Base-by-base conservation (phyloP, 139 green algal species). In the Chlorella sp. region DNA sequence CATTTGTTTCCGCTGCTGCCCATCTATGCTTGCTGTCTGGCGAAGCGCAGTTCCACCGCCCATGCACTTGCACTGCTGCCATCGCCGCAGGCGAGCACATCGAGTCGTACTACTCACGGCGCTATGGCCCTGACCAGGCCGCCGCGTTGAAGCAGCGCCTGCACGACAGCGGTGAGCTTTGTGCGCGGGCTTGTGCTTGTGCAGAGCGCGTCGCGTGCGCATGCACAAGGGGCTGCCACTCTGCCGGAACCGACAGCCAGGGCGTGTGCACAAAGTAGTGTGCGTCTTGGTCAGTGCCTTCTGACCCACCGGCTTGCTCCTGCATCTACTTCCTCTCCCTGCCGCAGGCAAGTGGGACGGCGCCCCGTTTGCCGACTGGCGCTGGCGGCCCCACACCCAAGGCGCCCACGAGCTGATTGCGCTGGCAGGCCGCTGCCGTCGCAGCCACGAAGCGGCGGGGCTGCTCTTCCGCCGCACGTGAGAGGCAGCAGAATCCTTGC, bases 141-240 rank as follows among this genome's bases (percentile, higher is more conserved):
- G 39, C 16, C 16, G 44, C 73, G 26, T n/a, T 80, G 73, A n/a
- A n/a, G 21, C 44, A 64, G 47, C 73, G 47, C 44, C 32, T 80
- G 73, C 71, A 78, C 71, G 71, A 78, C 20, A 60, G 39, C 21
- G 71, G 71, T 78, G 71, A 28, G 71, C n/a, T n/a, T n/a, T n/a
- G n/a, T n/a, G n/a, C n/a, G 30, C 65, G 30, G 30, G 65, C 17
- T 25, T 28, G 28, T 39, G 64, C n/a, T 39, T 2, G 44, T n/a
- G n/a, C n/a, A n/a, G n/a, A n/a, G n/a, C n/a, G n/a, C n/a, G n/a
- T n/a, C n/a, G n/a, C n/a, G n/a, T n/a, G n/a, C n/a, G n/a, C n/a
- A n/a, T n/a, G n/a, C n/a, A n/a, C n/a, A n/a, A n/a, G n/a, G n/a
- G n/a, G n/a, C n/a, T n/a, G n/a, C n/a, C n/a, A n/a, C n/a, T n/a